A percentile compares a stretch with the other conserved stretches of the same genome.
phyloP scores from a whole-genome alignment of 2,329 filamentous ascomycete genomes.

The Aspergillus sergii region DNA sequence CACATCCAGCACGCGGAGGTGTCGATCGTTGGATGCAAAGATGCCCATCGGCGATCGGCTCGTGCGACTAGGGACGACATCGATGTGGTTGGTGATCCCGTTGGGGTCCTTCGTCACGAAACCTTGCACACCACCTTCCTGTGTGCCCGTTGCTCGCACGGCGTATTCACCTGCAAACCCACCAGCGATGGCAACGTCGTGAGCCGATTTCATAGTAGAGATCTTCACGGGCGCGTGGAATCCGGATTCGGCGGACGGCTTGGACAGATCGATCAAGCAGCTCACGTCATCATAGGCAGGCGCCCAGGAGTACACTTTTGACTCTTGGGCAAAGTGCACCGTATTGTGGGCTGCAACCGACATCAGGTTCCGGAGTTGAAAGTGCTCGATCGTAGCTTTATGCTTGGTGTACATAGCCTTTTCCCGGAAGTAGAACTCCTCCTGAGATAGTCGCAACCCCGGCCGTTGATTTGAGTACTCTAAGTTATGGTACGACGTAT shows the following conservation, averaged over 20 bases:
- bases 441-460: conserved; percentile 37
- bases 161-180: conserved; percentile 62
- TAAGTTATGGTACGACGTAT: conserved; percentile 45
- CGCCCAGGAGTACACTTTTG: conserved; percentile 53
- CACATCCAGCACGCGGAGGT: conserved; percentile 58
- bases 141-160: conserved; percentile 44
- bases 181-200: conserved; percentile 56
- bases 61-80: conserved; percentile 53
- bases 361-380: conserved; percentile 62
- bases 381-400: conserved; percentile 57
- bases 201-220: conserved; percentile 55
- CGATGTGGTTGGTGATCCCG: conserved; percentile 62
- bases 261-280: conserved; percentile 53
- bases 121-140: conserved; percentile 43
- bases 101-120: conserved; percentile 51
- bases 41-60: conserved; percentile 54
- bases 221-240: conserved; percentile 48
- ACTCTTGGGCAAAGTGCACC: conserved; percentile 55
- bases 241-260: conserved; percentile 40
- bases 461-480: conserved; percentile 29
- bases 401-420: conserved; percentile 53
- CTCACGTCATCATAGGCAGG: conserved; percentile 46
- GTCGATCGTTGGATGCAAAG: conserved; percentile 61
- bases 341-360: conserved; percentile 58
- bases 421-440: conserved; percentile 52